These are phyloP conservation scores for Phoma sp. DNA, from an alignment of 2,329 filamentous ascomycete species.

Conservation along the genomic window DNA sequence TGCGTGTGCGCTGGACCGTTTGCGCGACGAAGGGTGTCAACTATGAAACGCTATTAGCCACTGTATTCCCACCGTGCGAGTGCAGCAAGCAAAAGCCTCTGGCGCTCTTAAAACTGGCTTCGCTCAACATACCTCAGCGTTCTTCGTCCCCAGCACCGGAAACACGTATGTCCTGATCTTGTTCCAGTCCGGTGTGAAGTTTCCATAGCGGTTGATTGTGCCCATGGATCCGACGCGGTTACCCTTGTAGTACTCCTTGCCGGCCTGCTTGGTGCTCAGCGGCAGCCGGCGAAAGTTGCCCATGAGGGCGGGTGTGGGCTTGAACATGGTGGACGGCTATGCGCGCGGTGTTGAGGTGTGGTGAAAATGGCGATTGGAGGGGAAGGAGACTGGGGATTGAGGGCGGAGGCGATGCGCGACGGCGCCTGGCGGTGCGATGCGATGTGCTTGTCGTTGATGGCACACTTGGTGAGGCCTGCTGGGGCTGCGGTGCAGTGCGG, in stretches of 20 bases:
- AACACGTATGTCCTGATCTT: constrained; percentile 93
- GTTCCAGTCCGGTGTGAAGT: constrained; percentile 80
- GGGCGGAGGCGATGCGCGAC: not conserved
- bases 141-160: constrained; percentile 68
- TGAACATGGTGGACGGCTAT: constrained; percentile 57
- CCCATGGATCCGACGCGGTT: constrained; percentile 89
- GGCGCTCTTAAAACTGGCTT: too few relatives aligned
- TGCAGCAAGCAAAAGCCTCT: too few relatives aligned
- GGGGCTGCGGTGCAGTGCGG: not conserved
- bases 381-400: too few relatives aligned
- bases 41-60: constrained; percentile 50
- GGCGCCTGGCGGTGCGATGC: not conserved
- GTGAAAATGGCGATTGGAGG: too few relatives aligned
- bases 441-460: too few relatives aligned
- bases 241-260: constrained; percentile 97
- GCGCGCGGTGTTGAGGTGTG: too few relatives aligned
- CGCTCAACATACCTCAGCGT: constrained; percentile 39
- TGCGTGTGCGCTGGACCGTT: constrained; percentile 56
- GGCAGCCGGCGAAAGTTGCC: constrained; percentile 74
- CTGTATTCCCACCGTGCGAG: too few relatives aligned
- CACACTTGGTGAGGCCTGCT: too few relatives aligned
- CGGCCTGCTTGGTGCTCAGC: constrained; percentile 91
- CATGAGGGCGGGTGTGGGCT: constrained; percentile 70
- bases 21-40: constrained; percentile 79
- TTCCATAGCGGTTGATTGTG: constrained; percentile 79